Evolutionary conservation across 371 early-diverging fungal genomes (phyloP), one percentile per base, ranked within the genome.

Genomic region (Encephalitozoon hellem): DNA sequence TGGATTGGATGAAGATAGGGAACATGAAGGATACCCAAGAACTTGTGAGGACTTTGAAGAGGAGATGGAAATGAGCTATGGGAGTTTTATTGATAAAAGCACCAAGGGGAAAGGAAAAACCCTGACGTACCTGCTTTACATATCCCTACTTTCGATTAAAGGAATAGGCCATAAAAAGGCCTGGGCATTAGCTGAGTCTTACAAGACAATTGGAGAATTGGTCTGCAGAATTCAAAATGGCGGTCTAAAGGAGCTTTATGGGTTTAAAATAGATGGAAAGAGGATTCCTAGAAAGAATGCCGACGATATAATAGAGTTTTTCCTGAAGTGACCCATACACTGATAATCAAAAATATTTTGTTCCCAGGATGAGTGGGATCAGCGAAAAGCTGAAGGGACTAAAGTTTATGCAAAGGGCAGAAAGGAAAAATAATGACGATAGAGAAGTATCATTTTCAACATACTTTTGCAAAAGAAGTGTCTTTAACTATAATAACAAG

Each of bases 81-180:
- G 67, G 11, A 69, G 69, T 26, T 79, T 78, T 70, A 69, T 69
- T 18, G 67, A 79, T 8, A 78, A 72, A 11, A 45, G 45, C 55
- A 39, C 49, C 15, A 81, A 78, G 38, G 67, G 28, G 32, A 55
- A 47, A 4, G 38, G 53, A 38, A 49, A 53, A 4, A 65, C 23
- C 11, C 42, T 26, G 11, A 41, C 55, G 0, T 12, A 70, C 18
- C 15, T 79, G 4, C 41, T 82, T 2, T 72, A 77, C 32, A 41
- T 47, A 4, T 28, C 67, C 3, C 64, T 82, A 11, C 34, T 74
- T 8, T 38, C 67, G 3, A 77, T 81, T 9, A 59, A 42, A 55
- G 78, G 78, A 25, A 63, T 81, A 18, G 45, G 67, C 38, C 39
- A 74, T 12, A 69, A 47, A 12, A 74, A 52, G 38, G 77, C 81